Conservation (phyloP, 805 yeast genomes). For the Myxozyma udenii region DNA sequence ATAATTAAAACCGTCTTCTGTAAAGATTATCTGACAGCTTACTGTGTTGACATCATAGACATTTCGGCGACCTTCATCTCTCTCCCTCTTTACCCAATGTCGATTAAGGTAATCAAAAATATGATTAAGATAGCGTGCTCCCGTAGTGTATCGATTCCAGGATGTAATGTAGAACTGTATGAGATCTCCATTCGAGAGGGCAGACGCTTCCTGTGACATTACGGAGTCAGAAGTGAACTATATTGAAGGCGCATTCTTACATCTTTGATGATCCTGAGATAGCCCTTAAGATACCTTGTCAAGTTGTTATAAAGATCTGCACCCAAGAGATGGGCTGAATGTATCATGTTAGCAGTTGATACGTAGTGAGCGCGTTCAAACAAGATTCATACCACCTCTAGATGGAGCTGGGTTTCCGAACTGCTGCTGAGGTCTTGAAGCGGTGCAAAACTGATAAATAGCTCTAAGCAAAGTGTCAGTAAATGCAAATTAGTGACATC, state of each 20-base stretch:
- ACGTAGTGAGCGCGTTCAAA: no score
- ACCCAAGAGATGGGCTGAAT: slow-evolving; percentile 63
- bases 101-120: slow-evolving; percentile 94
- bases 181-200: slow-evolving; percentile 61
- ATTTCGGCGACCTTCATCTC: slow-evolving; percentile 87
- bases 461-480: slow-evolving; percentile 14
- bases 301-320: slow-evolving; percentile 80
- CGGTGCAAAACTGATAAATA: slow-evolving; percentile 31
- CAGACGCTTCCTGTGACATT: slow-evolving; percentile 43
- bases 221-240: background rate
- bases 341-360: no score
- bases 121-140: slow-evolving; percentile 87
- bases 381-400: slow-evolving; percentile 29
- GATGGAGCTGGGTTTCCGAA: slow-evolving; percentile 23
- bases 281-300: slow-evolving; percentile 60
- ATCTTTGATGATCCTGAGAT: slow-evolving; percentile 38
- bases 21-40: background rate
- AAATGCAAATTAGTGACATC: background rate
- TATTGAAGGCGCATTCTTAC: slow-evolving; percentile 14
- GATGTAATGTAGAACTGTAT: slow-evolving; percentile 78
- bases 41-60: slow-evolving; percentile 84
- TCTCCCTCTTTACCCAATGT: slow-evolving; percentile 95
- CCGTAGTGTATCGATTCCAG: slow-evolving; percentile 87
- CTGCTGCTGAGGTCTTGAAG: slow-evolving; percentile 28
- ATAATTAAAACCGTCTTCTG: background rate